Evolutionary conservation across 495 filamentous ascomycete genomes (phyloP), one percentile per base, ranked within the genome.

Genomic region (Lophiotrema nucula): DNA sequence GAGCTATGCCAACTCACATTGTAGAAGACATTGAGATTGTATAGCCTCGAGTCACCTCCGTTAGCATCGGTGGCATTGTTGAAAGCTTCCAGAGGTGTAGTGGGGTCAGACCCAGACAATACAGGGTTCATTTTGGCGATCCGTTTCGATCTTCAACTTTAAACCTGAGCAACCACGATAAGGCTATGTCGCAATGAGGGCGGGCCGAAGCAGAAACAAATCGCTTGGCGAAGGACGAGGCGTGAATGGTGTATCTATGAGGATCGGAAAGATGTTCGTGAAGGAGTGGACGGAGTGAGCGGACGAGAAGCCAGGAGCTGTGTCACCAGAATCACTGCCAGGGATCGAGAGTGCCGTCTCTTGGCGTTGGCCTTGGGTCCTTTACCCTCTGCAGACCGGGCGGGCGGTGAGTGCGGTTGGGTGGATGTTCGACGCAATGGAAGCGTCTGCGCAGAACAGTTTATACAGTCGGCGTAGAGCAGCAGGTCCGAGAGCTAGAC

Each of bases 11-110:
- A 26, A 38, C 63, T 51, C 53, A 66, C 63, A 47, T 66, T 56
- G 72, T 93, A 95, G 73, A 80, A 90, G 57, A 89, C 77, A 72
- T 95, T 95, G 50, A 95, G 78, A 67, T 95, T 78, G 28, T 87
- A 75, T 4, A 71, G 78, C 57, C 89, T 67, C 15, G 89, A 87
- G 72, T 95, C 81, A 54, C 89, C 90, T 31, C 90, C 90, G 3
- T 77, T 83, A 23, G 77, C 70, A 47, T 72, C 74, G 27, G 83
- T 78, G 47, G 83, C 85, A 76, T 88, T 88, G 73, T 87, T 42
- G 63, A 58, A 66, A 18, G 25, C 27, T 26, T 66, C 58, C 4
- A 66, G 53, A 19, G 63, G 60, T 4, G 47, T 53, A 31, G 60
- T 64, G 41, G 53, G 60, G 24, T 53, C 26, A 8, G 46, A 2